Base-by-base conservation (phyloP, 352 stramenopile genomes). In the Phytophthora megakarya region DNA sequence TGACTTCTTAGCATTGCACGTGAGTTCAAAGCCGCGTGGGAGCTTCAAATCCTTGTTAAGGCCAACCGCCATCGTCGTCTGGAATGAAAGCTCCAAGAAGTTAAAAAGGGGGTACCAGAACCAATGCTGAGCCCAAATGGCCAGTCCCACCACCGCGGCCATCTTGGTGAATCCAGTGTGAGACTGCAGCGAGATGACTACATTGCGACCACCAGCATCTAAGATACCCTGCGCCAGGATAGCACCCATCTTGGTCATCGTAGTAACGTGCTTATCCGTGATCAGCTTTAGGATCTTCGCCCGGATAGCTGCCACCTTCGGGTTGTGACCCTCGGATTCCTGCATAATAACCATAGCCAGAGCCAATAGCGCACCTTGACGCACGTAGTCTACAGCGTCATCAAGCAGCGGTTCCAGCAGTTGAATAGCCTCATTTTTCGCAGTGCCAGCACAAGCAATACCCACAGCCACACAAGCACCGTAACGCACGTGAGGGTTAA, bases 71-170 rank as follows among this genome's bases (percentile, higher is more conserved):
- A 95, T 94, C 13, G 97, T 99, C 18, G 97, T 97, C 44, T 97
- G 97, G 61, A 99, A 92, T 26, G 97, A 95, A 19, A 99, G 80
- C 65, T 97, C 96, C 32, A 99, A 75, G 72, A 99, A 99, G 79
- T 99, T 97, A 81, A 99, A 98, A 52, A 99, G 89, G 32, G 98
- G 98, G 77, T 99, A 99, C 98, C 98, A 99, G 75, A 99, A 99
- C 98, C 98, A 99, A 70, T 99, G 96, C 81, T 99, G 98, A 26
- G 97, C 85, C 94, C 96, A 99, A 37, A 99, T 79, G 5, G 93
- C 95, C 26, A 99, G 70, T 30, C 98, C 98, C 9, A 99, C 95
- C 6, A 98, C 96, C 38, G 90, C 94, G 4, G 87, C 94, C 91
- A 98, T 98, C 82, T 99, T 99, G 3, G 95, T 98, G 67, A 99